A percentile compares a stretch with the other conserved stretches of the same genome.
phyloP scores from a whole-genome alignment of 768 basidiomycete species.

The Suillus alpinus region DNA sequence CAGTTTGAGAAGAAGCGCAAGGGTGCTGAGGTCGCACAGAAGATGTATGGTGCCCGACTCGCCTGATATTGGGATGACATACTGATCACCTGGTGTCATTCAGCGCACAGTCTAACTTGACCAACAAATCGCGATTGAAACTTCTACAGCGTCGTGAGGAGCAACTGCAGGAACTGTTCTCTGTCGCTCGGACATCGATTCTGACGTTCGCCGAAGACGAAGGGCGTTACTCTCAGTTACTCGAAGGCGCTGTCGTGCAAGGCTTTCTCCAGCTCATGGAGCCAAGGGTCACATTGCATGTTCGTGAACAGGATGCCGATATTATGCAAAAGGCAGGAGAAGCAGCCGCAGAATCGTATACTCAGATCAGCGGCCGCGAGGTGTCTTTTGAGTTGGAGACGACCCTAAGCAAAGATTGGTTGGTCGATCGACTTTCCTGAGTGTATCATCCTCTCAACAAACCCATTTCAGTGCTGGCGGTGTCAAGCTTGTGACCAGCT shows the following conservation, averaged over 20 bases:
- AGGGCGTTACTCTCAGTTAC: constrained; percentile 73
- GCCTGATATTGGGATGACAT: background rate
- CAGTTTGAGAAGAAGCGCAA: constrained; percentile 96
- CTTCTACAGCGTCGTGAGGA: constrained; percentile 91
- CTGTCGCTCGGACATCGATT: constrained; percentile 61
- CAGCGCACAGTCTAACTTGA: constrained; percentile 92
- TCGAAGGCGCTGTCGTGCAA: constrained; percentile 84
- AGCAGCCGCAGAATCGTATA: constrained; percentile 64
- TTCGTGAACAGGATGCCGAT: constrained; percentile 65
- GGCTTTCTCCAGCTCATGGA: constrained; percentile 84
- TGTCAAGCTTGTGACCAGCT: constrained; percentile 69
- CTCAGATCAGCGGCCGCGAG: constrained; percentile 72
- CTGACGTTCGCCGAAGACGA: constrained; percentile 61
- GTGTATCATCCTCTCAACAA: background rate
- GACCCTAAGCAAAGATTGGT: constrained; percentile 67
- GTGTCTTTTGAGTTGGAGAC: constrained; percentile 59
- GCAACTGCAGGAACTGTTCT: constrained; percentile 86
- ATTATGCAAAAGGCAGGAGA: constrained; percentile 61
- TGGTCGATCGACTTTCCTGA: constrained; percentile 21
- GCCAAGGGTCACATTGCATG: constrained; percentile 59
- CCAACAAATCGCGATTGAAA: constrained; percentile 92
- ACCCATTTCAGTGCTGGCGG: constrained; percentile 69
- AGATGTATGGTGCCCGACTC: constrained; percentile 64
- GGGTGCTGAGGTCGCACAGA: constrained; percentile 89
- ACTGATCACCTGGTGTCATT: background rate